Percentiles rank a stretch among this genome's conserved stretches.
Evolutionary conservation across 139 green algal species (phyloP).

Genomic region (Eudorina sp.): DNA sequence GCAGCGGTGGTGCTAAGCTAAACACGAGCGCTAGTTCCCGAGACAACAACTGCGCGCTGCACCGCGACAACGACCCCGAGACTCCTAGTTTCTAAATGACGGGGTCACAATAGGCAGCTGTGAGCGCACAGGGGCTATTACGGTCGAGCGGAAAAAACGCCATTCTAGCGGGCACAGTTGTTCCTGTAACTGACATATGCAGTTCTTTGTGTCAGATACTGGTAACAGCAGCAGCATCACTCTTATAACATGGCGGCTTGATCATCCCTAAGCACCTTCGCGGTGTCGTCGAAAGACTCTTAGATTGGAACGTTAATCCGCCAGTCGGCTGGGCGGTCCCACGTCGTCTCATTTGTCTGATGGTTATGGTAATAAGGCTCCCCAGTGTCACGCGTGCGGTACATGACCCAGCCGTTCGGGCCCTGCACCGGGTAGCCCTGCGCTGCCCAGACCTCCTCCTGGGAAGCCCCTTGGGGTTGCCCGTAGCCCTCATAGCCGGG

Average conservation of each 20-base stretch:
- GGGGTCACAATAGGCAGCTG: conserved; percentile 16
- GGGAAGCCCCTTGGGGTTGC: background rate
- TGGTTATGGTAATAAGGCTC: conserved; percentile 86
- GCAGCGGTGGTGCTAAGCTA: conserved; percentile 23
- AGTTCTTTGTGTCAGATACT: conserved; percentile 12
- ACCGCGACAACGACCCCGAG: conserved; percentile 6
- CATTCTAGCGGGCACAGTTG: background rate
- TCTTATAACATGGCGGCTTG: conserved; percentile 6
- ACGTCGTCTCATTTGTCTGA: conserved; percentile 29
- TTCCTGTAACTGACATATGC: background rate
- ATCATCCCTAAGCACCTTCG: conserved; percentile 30
- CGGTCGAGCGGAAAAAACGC: conserved; percentile 1
- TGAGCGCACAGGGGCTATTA: conserved; percentile 2
- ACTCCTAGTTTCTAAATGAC: conserved; percentile 20
- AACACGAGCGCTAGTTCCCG: conserved; percentile 1
- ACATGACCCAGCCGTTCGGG: conserved; percentile 84
- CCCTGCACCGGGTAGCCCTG: conserved; percentile 74
- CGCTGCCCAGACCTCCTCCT: conserved; percentile 70
- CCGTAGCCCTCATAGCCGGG: conserved; percentile 43
- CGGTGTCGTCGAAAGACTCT: conserved; percentile 12
- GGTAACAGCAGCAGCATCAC: conserved; percentile 15
- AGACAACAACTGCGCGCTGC: background rate
- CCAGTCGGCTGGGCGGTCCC: conserved; percentile 47
- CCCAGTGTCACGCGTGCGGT: conserved; percentile 68
- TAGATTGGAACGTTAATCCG: background rate